Base-by-base conservation (phyloP, 805 yeast species). In the Saccharomycopsis lassenensis region DNA sequence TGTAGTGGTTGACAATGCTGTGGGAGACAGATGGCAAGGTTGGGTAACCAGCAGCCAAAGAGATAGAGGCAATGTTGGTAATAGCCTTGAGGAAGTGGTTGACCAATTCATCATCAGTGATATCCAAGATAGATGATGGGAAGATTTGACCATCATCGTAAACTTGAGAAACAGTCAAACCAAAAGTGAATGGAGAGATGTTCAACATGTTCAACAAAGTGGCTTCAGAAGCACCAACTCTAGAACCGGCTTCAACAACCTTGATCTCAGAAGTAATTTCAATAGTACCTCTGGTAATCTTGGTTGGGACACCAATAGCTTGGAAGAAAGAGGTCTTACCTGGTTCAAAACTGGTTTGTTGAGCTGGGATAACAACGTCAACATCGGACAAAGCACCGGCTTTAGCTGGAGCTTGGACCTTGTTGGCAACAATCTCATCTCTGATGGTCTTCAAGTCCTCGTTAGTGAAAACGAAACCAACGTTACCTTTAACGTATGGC, bases 301-400 rank as follows among this genome's bases (percentile, higher is more conserved):
- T 91, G 84, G 99, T 91, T 78, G 98, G 98, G 60, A 91, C 95
- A 84, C 97, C 97, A 61, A 91, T 79, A 63, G 99, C 98, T 79
- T 91, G 99, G 97, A 91, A 91, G 94, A 91, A 91, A 64, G 98
- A 91, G 62, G 99, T 91, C 85, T 91, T 91, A 81, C 97, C 97
- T 70, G 99, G 99, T 75, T 91, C 98, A 94, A 91, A 87, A 82
- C 97, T 96, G 57, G 99, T 91, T 95, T 91, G 91, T 69, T 94
- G 93, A 58, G 97, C 97, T 64, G 94, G 94, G 55, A 91, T 81
- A 80, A 77, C 85, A 60, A 91, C 97, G 62, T 89, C 96, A 65
- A 66, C 80, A 67, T 97, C 97, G 59, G 99, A 96, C 62, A 85
- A 63, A 61, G 97, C 97, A 85, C 98, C 98, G 51, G 98, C 93